Percentiles rank a stretch among this genome's conserved stretches.
Conservation (phyloP, 2,329 filamentous ascomycete species). For the Pseudogymnoascus sp. region DNA sequence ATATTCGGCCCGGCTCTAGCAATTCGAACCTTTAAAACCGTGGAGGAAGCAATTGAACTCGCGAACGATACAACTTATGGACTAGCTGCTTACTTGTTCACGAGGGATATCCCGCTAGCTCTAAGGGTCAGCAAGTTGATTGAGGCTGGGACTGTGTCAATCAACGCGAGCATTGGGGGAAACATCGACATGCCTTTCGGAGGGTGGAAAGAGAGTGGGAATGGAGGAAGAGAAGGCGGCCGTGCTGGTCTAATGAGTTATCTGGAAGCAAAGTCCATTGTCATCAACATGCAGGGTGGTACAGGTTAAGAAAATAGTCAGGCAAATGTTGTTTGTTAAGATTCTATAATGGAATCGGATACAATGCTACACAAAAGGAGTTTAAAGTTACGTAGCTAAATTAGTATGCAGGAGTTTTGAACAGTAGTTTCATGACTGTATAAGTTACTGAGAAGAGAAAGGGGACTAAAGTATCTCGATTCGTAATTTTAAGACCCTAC, state of each 20-base stretch:
- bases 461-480: neutral
- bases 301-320: neutral
- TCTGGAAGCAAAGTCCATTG: neutral
- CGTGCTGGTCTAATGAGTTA: neutral
- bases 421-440: neutral
- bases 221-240: constrained; percentile 41
- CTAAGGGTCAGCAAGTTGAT: constrained; percentile 62
- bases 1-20: constrained; percentile 60
- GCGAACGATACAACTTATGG: constrained; percentile 60
- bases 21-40: constrained; percentile 58
- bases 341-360: neutral
- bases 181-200: constrained; percentile 48
- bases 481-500: neutral
- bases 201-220: constrained; percentile 76
- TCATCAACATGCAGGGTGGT: neutral
- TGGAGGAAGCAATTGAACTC: constrained; percentile 54
- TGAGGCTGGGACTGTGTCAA: constrained; percentile 64
- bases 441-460: neutral
- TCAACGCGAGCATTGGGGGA: constrained; percentile 49
- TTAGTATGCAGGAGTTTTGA: neutral
- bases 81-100: constrained; percentile 62
- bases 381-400: neutral
- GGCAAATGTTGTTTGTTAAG: neutral
- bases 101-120: constrained; percentile 59
- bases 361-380: neutral